Evolutionary conservation across 805 yeast species (phyloP), one percentile per base, ranked within the genome.

Genomic region (Saturnispora silvae): DNA sequence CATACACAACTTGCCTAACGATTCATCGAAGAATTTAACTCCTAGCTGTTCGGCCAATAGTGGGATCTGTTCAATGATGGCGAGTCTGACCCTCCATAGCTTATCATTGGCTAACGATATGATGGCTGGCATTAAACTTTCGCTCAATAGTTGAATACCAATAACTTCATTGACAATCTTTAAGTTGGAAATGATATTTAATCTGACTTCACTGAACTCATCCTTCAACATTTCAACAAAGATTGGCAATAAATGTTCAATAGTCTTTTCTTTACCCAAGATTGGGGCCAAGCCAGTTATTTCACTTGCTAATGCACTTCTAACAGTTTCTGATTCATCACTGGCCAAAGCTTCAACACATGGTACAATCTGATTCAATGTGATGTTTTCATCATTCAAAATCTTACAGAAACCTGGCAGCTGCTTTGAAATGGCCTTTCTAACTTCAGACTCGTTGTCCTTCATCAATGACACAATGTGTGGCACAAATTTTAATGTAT

Each of bases 21-120:
- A 95, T 56, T 84, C 82, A 59, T 92, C 92, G 61, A 92, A 92
- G 53, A 89, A 86, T 20, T 84, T 77, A 37, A 82, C 87, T 20
- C 98, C 98, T 42, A 92, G 68, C 62, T 92, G 97, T 51, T 82
- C 81, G 6, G 97, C 96, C 47, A 92, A 67, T 45, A 89, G 69
- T 22, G 99, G 99, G 47, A 87, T 85, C 62, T 92, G 92, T 57
- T 92, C 95, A 53, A 92, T 92, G 44, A 92, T 92, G 9, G 97
- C 97, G 56, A 92, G 69, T 56, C 97, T 77, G 20, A 92, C 96
- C 54, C 99, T 77, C 99, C 99, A 92, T 54, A 87, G 89, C 52
- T 81, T 81, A 62, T 92, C 98, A 55, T 86, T 87, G 9, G 98
- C 97, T 47, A 92, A 70, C 48, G 89, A 96, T 9, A 94, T 79